Evolutionary conservation across 495 filamentous ascomycete species (phyloP), one percentile per base, ranked within the genome.

Genomic region (Aspergillus panamensis): DNA sequence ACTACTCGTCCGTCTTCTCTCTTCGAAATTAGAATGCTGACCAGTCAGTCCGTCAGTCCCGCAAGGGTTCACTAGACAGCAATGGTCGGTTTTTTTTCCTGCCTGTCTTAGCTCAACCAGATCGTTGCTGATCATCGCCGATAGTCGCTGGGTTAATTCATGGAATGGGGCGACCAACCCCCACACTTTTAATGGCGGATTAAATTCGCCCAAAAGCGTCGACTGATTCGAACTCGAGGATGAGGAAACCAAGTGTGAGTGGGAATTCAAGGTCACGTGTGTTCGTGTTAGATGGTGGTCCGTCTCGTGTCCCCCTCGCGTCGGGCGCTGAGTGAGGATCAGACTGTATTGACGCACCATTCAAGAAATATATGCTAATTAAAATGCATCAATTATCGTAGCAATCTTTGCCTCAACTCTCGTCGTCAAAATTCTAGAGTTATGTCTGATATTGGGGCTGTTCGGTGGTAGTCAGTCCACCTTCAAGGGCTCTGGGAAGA

Each of bases 241-340:
- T 13, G 3, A n/a, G 13, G 9, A 49, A 7, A 10, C 51, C 6
- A 16, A 52, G 47, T 51, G 13, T 47, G 8, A 30, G 35, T 21
- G 51, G 48, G 32, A 45, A 31, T 25, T 33, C 40, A n/a, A n/a
- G 29, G 19, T 66, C 67, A 69, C 67, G 64, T 69, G 67, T 14
- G n/a, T 40, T 57, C 67, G 67, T 54, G 67, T 69, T 64, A 51
- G 47, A 55, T 55, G 56, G 60, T 19, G 17, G 9, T 32, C 20
- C 31, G 51, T 31, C 51, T 55, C 62, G 62, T 65, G 63, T 58
- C 8, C 21, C 47, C 51, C 47, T 54, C 66, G 66, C 63, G 63
- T 62, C n/a, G 21, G 47, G 55, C 16, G 16, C 57, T 9, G 52
- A n/a, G 4, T 12, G 47, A 30, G 14, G 19, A 17, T 12, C 49